A percentile compares a stretch with the other conserved stretches of the same genome.
phyloP scores from a whole-genome alignment of 1,284 basidiomycete species.

The Cutaneotrichosporon arboriforme region DNA sequence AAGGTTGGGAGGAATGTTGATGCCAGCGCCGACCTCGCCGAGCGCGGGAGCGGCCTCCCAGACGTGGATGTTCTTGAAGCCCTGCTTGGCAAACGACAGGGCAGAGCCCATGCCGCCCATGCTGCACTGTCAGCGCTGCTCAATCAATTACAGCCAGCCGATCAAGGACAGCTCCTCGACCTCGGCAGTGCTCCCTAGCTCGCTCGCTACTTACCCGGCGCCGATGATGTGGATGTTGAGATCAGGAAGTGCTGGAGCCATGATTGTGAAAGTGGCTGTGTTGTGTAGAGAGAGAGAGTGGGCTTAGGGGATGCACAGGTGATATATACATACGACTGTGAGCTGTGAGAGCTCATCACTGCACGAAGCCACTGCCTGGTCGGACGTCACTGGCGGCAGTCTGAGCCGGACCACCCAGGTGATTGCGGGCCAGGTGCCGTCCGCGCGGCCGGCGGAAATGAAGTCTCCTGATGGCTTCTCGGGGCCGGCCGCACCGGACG shows the following conservation, averaged over 20 bases:
- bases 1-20: slow-evolving; percentile 40
- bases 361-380: too few relatives aligned
- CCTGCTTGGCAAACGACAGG: slow-evolving; percentile 29
- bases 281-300: background rate
- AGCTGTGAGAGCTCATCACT: too few relatives aligned
- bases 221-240: slow-evolving; percentile 18
- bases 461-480: too few relatives aligned
- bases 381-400: too few relatives aligned
- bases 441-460: too few relatives aligned
- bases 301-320: too few relatives aligned
- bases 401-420: too few relatives aligned
- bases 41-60: slow-evolving; percentile 30
- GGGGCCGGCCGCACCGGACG: too few relatives aligned
- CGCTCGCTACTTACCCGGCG: slow-evolving; percentile 11
- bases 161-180: background rate
- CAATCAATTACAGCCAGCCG: too few relatives aligned
- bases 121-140: slow-evolving; percentile 14
- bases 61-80: slow-evolving; percentile 33
- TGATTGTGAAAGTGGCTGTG: slow-evolving; percentile 1
- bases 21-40: slow-evolving; percentile 40
- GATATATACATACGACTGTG: too few relatives aligned
- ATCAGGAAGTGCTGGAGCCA: slow-evolving; percentile 11
- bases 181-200: too few relatives aligned
- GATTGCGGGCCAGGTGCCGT: too few relatives aligned
- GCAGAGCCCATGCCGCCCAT: slow-evolving; percentile 37